Evolutionary conservation across 2,329 filamentous ascomycete species (phyloP).

Genomic region (Dissoconium aciculare): DNA sequence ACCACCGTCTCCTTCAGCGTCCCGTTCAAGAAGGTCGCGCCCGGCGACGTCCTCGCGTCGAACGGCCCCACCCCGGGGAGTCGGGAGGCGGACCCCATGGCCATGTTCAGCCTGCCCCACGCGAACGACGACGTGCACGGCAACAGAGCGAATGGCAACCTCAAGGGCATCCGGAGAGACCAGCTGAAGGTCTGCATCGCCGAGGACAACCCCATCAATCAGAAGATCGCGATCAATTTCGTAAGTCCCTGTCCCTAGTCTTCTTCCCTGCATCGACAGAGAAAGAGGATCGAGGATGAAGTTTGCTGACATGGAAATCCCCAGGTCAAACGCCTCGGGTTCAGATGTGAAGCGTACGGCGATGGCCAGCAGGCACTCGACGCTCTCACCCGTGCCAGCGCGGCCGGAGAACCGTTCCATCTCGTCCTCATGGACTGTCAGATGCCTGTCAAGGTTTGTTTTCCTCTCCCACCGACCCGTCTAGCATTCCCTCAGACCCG

Average conservation of each 20-base stretch:
- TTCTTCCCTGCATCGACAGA: no score
- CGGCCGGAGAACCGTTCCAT: conserved; percentile 65
- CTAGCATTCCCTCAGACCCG: no score
- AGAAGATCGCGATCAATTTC: conserved; percentile 85
- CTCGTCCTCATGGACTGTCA: conserved; percentile 91
- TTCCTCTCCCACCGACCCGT: no score
- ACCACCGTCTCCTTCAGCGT: conserved; percentile 67
- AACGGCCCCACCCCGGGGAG: conserved; percentile 12
- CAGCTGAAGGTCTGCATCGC: conserved; percentile 81
- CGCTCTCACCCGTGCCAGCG: conserved; percentile 58
- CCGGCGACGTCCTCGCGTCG: conserved; percentile 23
- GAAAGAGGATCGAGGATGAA: no score
- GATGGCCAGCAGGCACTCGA: conserved; percentile 82
- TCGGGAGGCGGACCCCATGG: conserved; percentile 38
- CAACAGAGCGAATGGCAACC: conserved; percentile 37
- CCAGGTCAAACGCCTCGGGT: conserved; percentile 63
- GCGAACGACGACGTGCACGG: conserved; percentile 28
- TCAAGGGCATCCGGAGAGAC: conserved; percentile 59
- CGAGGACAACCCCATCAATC: conserved; percentile 89
- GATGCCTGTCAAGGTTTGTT: no score
- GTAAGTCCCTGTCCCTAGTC: not conserved
- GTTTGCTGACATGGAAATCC: not conserved
- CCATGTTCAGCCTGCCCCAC: conserved; percentile 39
- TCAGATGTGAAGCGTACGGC: conserved; percentile 75
- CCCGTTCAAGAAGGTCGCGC: conserved; percentile 66